phyloP scores from a whole-genome alignment of 108 stramenopile genomes.

The Chaetoceros tenuissimus region DNA sequence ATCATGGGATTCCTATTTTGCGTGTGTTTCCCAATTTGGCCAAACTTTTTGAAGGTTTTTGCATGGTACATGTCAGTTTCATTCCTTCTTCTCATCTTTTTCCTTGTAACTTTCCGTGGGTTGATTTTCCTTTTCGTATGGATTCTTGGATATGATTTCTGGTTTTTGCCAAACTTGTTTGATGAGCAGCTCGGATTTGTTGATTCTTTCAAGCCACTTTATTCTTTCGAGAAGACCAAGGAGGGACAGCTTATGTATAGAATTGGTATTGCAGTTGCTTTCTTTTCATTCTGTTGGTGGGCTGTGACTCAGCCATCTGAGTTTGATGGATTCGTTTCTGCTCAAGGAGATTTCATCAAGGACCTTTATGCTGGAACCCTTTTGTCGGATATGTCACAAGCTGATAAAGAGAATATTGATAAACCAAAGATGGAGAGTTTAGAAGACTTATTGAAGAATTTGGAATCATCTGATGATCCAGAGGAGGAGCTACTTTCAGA shows the following conservation, averaged over 20 bases:
- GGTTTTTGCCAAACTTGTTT: conserved; percentile 96
- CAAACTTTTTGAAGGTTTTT: conserved; percentile 90
- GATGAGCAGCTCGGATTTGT: conserved; percentile 92
- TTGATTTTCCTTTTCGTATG: conserved; percentile 89
- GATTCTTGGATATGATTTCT: conserved; percentile 93
- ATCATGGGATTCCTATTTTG: conserved; percentile 91
- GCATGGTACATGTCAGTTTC: conserved; percentile 98
- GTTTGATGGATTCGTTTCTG: conserved; percentile 95
- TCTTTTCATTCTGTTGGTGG: conserved; percentile 95
- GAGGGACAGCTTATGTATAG: conserved; percentile 89
- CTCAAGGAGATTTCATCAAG: conserved; percentile 96
- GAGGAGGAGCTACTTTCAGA: conserved; percentile 43
- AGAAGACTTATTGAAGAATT: conserved; percentile 88
- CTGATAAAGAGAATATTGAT: conserved; percentile 95
- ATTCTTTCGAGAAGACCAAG: conserved; percentile 75
- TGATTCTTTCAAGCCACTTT: conserved; percentile 93
- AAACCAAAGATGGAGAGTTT: conserved; percentile 91
- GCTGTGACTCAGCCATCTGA: conserved; percentile 98
- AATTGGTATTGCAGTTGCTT: conserved; percentile 80
- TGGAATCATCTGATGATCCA: conserved; percentile 61
- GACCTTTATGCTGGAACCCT: conserved; percentile 98
- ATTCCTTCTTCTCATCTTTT: conserved; percentile 88
- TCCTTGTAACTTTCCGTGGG: conserved; percentile 78
- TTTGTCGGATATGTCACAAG: conserved; percentile 90
- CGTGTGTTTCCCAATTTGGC: conserved; percentile 98